Evolutionary conservation across 768 basidiomycete genomes (phyloP).

Genomic region (Vararia minispora): DNA sequence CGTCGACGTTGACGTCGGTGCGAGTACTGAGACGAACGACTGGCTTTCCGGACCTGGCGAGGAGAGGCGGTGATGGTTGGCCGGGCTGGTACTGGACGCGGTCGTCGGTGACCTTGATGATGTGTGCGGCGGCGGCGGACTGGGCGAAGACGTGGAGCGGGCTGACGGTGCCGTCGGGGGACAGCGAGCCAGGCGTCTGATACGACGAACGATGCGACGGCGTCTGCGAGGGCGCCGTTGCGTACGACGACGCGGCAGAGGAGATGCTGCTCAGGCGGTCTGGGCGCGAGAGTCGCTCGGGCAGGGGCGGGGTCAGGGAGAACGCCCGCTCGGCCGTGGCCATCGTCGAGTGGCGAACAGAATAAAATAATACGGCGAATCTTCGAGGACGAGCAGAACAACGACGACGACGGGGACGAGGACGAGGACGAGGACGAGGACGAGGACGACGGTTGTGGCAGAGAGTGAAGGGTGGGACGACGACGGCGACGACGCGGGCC

Average conservation of each 20-base stretch:
- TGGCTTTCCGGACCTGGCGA: constrained; percentile 25
- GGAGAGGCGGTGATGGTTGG: constrained; percentile 22
- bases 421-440: too few relatives aligned
- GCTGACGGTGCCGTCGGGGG: constrained; percentile 17
- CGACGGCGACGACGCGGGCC: too few relatives aligned
- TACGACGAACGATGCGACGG: constrained; percentile 11
- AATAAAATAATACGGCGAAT: too few relatives aligned
- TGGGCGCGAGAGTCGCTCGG: too few relatives aligned
- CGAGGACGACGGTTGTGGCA: too few relatives aligned
- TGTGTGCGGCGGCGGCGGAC: constrained; percentile 34
- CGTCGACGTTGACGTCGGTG: constrained; percentile 7
- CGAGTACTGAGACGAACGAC: constrained; percentile 21
- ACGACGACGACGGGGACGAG: too few relatives aligned
- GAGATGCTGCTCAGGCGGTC: constrained; percentile 8
- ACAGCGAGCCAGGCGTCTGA: constrained; percentile 5
- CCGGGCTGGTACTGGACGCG: constrained; percentile 31
- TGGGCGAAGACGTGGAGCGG: constrained; percentile 23
- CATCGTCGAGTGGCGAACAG: too few relatives aligned
- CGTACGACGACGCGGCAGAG: constrained; percentile 8
- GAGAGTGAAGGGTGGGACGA: too few relatives aligned
- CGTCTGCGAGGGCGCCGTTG: constrained; percentile 8
- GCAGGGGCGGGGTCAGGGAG: too few relatives aligned
- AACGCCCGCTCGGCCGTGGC: too few relatives aligned
- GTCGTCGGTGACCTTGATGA: constrained; percentile 43
- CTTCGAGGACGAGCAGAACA: too few relatives aligned